Conservation (phyloP, 148 eudicot genomes). For the Hydrangea macrophylla region DNA sequence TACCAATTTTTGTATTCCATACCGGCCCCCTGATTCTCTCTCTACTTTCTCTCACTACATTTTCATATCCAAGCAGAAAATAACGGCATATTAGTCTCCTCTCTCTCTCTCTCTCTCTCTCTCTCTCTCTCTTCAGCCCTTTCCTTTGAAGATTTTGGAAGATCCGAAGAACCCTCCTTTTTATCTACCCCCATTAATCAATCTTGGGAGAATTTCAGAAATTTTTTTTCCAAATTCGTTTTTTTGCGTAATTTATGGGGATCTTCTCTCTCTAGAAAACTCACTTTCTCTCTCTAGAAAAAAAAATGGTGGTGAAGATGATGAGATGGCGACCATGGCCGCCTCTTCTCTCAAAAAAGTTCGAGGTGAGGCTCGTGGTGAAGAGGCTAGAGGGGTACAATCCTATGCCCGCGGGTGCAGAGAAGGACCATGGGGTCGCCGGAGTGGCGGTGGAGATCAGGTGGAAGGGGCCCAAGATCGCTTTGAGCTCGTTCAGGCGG, state of each 20-base stretch:
- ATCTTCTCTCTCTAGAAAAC: slow-evolving; percentile 7
- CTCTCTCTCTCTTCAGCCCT: background rate
- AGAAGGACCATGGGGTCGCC: slow-evolving; percentile 12
- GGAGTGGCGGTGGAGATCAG: slow-evolving; percentile 61
- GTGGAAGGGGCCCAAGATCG: slow-evolving; percentile 76
- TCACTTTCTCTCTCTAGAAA: background rate
- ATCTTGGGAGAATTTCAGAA: background rate
- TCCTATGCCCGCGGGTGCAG: slow-evolving; percentile 36
- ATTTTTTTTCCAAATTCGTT: background rate
- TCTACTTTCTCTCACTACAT: background rate
- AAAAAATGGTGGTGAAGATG: slow-evolving; percentile 84
- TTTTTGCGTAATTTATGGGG: slow-evolving; percentile 2
- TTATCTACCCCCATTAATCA: background rate
- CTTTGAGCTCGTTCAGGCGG: slow-evolving; percentile 47
- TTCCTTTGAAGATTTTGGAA: slow-evolving; percentile 1
- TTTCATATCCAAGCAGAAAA: background rate
- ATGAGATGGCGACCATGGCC: slow-evolving; percentile 83
- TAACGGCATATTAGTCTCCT: background rate
- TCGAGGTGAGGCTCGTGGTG: slow-evolving; percentile 58
- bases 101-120: slow-evolving; percentile 1
- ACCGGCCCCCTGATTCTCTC: background rate
- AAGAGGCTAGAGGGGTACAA: slow-evolving; percentile 39
- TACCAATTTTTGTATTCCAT: background rate
- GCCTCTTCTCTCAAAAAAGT: slow-evolving; percentile 53
- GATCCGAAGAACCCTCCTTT: slow-evolving; percentile 13